Conservation (phyloP, 192 early-diverging fungal species). For the Backusella australiensis region DNA sequence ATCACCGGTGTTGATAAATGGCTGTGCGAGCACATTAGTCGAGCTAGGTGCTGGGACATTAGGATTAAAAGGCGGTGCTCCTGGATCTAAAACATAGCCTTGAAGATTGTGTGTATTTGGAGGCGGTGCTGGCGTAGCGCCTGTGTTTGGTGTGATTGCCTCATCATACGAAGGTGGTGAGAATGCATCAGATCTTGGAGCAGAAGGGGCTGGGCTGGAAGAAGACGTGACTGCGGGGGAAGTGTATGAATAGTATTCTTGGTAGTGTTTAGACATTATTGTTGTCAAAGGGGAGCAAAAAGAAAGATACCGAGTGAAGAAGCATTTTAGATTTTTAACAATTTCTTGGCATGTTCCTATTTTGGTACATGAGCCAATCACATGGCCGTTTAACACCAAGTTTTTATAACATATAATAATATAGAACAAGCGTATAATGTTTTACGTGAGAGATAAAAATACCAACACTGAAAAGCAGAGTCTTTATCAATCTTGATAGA, state of each 20-base stretch:
- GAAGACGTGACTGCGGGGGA: neutral
- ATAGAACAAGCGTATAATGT: too few relatives aligned
- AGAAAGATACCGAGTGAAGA: neutral
- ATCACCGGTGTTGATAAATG: neutral
- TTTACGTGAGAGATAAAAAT: too few relatives aligned
- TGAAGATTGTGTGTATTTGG: neutral
- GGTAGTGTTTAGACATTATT: neutral
- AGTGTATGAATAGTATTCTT: neutral
- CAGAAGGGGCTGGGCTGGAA: neutral
- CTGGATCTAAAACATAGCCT: constrained; percentile 11
- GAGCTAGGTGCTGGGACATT: neutral
- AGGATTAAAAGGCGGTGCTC: neutral
- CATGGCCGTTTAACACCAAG: too few relatives aligned
- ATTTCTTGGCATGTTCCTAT: neutral
- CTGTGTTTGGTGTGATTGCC: neutral
- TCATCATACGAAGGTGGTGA: constrained; percentile 18
- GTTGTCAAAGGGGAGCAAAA: neutral
- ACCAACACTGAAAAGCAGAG: too few relatives aligned
- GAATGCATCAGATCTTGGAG: neutral
- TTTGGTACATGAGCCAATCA: neutral
- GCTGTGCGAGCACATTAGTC: neutral
- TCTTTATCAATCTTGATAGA: too few relatives aligned
- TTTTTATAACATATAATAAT: too few relatives aligned
- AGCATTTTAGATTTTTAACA: neutral
- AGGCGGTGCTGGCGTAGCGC: neutral